Base-by-base conservation (phyloP, 2,329 filamentous ascomycete genomes). In the Aspergillus ustus region DNA sequence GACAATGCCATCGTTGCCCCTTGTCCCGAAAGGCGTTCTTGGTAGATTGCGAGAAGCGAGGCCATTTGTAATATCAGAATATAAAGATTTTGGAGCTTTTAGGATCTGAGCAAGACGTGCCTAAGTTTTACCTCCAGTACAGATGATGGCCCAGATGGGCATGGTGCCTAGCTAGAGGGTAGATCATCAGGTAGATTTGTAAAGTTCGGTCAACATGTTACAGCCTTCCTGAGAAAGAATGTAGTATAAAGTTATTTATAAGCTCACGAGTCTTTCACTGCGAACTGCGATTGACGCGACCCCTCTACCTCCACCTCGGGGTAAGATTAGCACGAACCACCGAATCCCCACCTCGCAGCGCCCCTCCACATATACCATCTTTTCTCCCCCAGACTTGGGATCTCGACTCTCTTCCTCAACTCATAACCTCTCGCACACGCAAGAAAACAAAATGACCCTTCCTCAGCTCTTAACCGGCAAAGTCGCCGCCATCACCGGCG, bases 401-500 rank as follows among this genome's bases (percentile, higher is more conserved):
- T 2, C 34, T 40, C 34, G 8, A 34, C 49, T 51, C 4, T 51
- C 22, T 19, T 20, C 9, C 49, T 51, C 29, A 5, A n/a, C 29
- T 4, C 19, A 51, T 8, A 29, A 19, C 25, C 9, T n/a, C n/a
- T 19, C 49, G n/a, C 13, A 34, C 13, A 25, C 28, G 6, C 9
- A 50, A 51, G 28, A 31, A 20, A 7, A 5, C 3, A 51, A 51
- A n/a, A 64, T 64, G 63, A 13, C 61, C 13, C 58, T 63, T 43
- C 52, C 75, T 64, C 72, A 73, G 67, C 84, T 95, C 68, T 87
- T 96, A 60, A 73, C 80, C 58, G 87, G 86, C 75, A 96, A 96
- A 78, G 89, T 89, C 13, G 91, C 91, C 77, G 90, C 92, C 74
- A 92, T 97, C 71, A 96, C 92, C 0, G 92, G 93, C 66, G 92